These are phyloP conservation scores for Aspergillus steynii DNA, from an alignment of 495 filamentous ascomycete species.

Conservation along the genomic window DNA sequence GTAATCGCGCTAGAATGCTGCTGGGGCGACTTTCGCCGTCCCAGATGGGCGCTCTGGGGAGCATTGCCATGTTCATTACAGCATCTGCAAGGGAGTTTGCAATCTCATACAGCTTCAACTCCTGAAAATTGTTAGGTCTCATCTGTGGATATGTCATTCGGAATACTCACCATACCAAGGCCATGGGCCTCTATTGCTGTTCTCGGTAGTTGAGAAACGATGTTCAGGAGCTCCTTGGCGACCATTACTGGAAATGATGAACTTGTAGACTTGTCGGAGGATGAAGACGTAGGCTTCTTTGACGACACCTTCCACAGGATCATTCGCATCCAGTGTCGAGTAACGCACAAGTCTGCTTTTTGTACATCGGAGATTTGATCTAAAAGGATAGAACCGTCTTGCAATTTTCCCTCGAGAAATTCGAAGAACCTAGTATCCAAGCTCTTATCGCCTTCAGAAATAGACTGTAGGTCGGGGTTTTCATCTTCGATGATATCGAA, in stretches of 20 bases:
- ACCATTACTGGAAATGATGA: slow-evolving; percentile 40
- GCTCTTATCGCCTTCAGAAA: slow-evolving; percentile 10
- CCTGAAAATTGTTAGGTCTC: slow-evolving; percentile 16
- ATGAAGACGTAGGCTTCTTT: slow-evolving; percentile 12
- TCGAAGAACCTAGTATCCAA: slow-evolving; percentile 27
- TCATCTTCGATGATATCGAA: slow-evolving; percentile 42
- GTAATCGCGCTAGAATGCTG: slow-evolving; percentile 32
- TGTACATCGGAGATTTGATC: slow-evolving; percentile 40
- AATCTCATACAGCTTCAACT: slow-evolving; percentile 49
- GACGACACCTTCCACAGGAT: slow-evolving; percentile 43
- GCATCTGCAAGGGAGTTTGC: slow-evolving; percentile 48
- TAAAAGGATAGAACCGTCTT: slow-evolving; percentile 27
- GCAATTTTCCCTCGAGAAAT: slow-evolving; percentile 34
- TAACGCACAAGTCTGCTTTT: slow-evolving; percentile 48
- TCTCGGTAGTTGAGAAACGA: slow-evolving; percentile 39
- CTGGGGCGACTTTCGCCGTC: slow-evolving; percentile 24
- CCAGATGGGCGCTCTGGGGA: slow-evolving; percentile 13
- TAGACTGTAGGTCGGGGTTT: slow-evolving; percentile 12
- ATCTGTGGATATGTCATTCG: background rate
- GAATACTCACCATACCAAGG: slow-evolving; percentile 30
- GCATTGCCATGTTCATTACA: slow-evolving; percentile 25
- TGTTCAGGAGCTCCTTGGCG: slow-evolving; percentile 40
- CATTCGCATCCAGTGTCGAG: slow-evolving; percentile 50
- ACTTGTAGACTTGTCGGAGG: slow-evolving; percentile 15
- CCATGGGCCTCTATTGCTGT: slow-evolving; percentile 38